These are phyloP conservation scores for Syzygium oleosum DNA, from an alignment of 345 rosid genomes.

Conservation along the genomic window DNA sequence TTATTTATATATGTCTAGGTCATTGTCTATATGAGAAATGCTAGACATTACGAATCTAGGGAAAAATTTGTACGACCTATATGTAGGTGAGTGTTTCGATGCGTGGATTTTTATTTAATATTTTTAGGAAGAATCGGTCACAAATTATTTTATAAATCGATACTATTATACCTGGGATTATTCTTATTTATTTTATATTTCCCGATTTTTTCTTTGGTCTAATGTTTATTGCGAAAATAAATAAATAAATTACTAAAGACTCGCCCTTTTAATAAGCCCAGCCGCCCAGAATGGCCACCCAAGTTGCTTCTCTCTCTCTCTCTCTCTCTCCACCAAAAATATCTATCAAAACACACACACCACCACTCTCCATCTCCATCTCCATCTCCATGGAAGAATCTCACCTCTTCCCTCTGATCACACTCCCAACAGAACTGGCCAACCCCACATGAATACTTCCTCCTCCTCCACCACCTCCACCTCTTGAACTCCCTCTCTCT, in stretches of 20 bases:
- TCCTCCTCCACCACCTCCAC: neutral
- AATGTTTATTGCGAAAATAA: neutral
- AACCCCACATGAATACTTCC: neutral
- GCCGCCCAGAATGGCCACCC: constrained; percentile 83
- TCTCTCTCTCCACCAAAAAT: constrained; percentile 16
- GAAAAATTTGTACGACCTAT: neutral
- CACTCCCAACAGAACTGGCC: neutral
- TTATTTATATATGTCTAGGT: neutral
- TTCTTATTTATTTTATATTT: neutral
- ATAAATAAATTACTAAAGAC: neutral
- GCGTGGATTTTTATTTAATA: neutral
- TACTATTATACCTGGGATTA: neutral
- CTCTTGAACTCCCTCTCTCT: neutral
- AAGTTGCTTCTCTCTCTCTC: constrained; percentile 20
- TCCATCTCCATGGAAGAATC: constrained; percentile 2
- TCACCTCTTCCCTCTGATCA: neutral
- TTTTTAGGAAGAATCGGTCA: neutral
- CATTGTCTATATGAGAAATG: neutral
- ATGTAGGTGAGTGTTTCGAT: neutral
- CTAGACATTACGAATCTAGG: neutral
- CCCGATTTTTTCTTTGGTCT: neutral
- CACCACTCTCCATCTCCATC: constrained; percentile 6
- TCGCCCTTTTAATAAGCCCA: constrained; percentile 39
- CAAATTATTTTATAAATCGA: neutral
- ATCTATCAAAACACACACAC: constrained; percentile 12